These are phyloP conservation scores for Hygrocybe punicea DNA, from an alignment of 768 basidiomycete species.

Conservation along the genomic window DNA sequence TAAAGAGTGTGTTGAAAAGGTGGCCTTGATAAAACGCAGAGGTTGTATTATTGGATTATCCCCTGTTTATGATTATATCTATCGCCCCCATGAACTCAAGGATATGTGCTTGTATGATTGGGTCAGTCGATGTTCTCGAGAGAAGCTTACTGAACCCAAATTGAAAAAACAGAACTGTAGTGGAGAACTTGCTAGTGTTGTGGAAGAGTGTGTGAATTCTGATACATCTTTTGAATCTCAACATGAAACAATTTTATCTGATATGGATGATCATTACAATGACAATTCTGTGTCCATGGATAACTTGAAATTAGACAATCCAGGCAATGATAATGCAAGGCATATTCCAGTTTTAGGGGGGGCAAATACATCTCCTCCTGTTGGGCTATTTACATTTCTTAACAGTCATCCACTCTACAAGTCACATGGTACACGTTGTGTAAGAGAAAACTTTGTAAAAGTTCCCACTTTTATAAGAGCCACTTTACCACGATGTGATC, in stretches of 20 bases:
- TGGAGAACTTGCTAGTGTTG: too few species aligned
- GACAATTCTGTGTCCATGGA: too few species aligned
- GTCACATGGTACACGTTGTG: not conserved
- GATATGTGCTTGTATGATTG: slow-evolving; percentile 29
- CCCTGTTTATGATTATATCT: slow-evolving; percentile 26
- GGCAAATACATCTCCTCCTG: slow-evolving; percentile 28
- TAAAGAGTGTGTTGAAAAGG: slow-evolving; percentile 13
- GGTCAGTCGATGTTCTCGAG: slow-evolving; percentile 13
- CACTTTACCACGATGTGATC: slow-evolving; percentile 27
- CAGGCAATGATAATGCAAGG: too few species aligned
- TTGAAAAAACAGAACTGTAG: not conserved
- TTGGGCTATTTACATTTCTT: slow-evolving; percentile 20
- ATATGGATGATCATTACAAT: too few species aligned
- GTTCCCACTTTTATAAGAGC: slow-evolving; percentile 33
- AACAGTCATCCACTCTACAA: slow-evolving; percentile 1
- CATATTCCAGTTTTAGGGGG: too few species aligned
- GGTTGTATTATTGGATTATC: slow-evolving; percentile 17
- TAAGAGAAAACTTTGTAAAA: not conserved
- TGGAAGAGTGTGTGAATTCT: not conserved
- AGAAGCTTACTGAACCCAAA: slow-evolving; percentile 3
- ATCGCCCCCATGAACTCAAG: slow-evolving; percentile 18
- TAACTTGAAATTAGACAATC: too few species aligned
- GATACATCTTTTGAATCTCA: not conserved
- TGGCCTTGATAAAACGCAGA: slow-evolving; percentile 17
- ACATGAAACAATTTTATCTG: slow-evolving; percentile 20